Evolutionary conservation across 129 eudicot species (phyloP).

Genomic region (Deinandra increscens): DNA sequence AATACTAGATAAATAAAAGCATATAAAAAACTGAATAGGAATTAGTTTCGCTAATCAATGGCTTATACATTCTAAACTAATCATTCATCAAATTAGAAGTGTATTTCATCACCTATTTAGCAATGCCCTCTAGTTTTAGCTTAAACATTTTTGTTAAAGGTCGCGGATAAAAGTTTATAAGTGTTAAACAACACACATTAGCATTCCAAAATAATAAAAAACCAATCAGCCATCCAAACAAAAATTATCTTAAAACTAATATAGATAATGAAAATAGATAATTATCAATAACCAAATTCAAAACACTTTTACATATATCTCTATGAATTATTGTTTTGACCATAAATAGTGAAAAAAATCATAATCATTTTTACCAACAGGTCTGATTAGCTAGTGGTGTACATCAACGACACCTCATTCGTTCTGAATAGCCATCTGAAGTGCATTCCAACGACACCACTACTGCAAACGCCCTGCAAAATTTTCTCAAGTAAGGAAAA

Average conservation of each 20-base stretch:
- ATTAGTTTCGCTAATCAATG: neutral
- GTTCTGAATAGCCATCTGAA: slow-evolving; percentile 72
- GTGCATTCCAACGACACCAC: slow-evolving; percentile 68
- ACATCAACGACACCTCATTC: slow-evolving; percentile 68
- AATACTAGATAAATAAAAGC: neutral
- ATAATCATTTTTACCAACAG: slow-evolving; percentile 20
- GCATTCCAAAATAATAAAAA: neutral
- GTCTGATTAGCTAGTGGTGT: slow-evolving; percentile 33
- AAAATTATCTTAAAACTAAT: neutral
- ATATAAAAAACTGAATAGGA: neutral
- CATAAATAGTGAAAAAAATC: neutral
- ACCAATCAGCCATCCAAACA: neutral
- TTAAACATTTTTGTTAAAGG: neutral
- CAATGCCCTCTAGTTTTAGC: neutral
- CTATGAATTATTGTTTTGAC: neutral
- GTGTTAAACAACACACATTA: no score
- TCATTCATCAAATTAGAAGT: neutral
- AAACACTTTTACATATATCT: neutral
- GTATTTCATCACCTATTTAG: neutral
- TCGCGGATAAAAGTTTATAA: no score
- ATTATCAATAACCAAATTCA: neutral
- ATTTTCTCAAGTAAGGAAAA: neutral
- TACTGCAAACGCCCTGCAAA: slow-evolving; percentile 23
- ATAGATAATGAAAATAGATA: neutral
- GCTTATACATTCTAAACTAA: neutral